Conservation (phyloP, 306 rosid genomes). For the Cicer yamashitae region DNA sequence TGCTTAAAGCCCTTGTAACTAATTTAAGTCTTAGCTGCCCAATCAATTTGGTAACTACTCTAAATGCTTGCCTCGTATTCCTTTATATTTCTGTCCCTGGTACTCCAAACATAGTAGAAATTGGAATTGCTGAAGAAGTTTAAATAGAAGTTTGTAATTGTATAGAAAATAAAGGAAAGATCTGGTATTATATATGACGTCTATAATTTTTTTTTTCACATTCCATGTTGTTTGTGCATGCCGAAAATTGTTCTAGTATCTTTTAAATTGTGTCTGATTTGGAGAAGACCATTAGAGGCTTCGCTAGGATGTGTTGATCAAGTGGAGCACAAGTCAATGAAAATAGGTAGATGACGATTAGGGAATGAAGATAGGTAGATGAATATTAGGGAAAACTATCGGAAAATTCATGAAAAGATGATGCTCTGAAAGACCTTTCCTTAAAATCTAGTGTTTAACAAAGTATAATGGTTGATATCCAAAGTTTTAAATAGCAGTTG, state of each 20-base stretch:
- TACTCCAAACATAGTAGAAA: background rate
- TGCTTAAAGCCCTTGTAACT: background rate
- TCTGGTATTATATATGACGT: background rate
- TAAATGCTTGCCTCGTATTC: background rate
- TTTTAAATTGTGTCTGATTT: conserved; percentile 5
- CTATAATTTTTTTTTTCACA: conserved; percentile 1
- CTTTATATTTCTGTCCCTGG: background rate
- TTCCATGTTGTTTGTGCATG: background rate
- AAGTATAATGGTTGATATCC: background rate
- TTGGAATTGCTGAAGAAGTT: background rate
- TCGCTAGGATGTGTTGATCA: conserved; percentile 13
- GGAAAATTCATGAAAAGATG: background rate
- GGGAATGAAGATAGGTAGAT: background rate
- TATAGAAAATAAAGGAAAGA: conserved; percentile 13
- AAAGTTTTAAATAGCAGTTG: too few species aligned
- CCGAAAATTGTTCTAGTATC: conserved; percentile 18
- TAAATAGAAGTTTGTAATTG: conserved; percentile 27
- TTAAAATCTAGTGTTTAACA: background rate
- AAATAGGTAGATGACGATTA: too few species aligned
- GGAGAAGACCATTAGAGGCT: conserved; percentile 1
- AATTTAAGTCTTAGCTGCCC: background rate
- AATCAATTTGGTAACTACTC: background rate
- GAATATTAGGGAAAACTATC: background rate
- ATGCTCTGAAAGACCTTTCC: too few species aligned
- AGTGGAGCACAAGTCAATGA: background rate